These are phyloP conservation scores for Mycosphaerelloides madeirae DNA, from an alignment of 2,329 filamentous ascomycete genomes.

Conservation along the genomic window DNA sequence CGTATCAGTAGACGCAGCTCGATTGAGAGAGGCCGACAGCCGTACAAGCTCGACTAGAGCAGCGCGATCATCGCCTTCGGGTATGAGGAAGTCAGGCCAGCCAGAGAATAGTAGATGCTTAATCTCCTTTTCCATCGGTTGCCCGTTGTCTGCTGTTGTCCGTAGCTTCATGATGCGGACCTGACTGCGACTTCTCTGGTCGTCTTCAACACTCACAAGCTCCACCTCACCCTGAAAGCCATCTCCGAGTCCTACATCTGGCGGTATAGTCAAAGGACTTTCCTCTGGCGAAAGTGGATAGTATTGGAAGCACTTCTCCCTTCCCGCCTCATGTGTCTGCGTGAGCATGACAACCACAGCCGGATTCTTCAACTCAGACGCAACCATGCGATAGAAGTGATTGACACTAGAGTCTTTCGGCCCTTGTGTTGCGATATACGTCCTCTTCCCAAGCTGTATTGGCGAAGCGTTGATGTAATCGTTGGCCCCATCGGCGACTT, in stretches of 20 bases:
- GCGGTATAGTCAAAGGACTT: slow-evolving; percentile 23
- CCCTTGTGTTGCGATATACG: slow-evolving; percentile 86
- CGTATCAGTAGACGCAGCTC: slow-evolving; percentile 23
- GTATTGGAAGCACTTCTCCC: slow-evolving; percentile 85
- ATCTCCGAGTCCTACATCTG: slow-evolving; percentile 26
- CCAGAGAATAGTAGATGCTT: slow-evolving; percentile 81
- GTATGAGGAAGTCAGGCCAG: slow-evolving; percentile 89
- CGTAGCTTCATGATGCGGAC: slow-evolving; percentile 64
- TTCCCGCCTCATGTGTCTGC: slow-evolving; percentile 70
- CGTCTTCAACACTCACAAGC: slow-evolving; percentile 52
- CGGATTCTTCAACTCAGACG: slow-evolving; percentile 50
- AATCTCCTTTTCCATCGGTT: slow-evolving; percentile 56
- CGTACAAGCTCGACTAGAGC: slow-evolving; percentile 66
- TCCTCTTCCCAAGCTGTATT: slow-evolving; percentile 42
- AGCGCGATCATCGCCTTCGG: slow-evolving; percentile 61
- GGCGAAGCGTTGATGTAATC: slow-evolving; percentile 53
- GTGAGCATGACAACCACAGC: slow-evolving; percentile 94
- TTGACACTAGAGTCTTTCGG: slow-evolving; percentile 71
- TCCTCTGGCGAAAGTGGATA: slow-evolving; percentile 47
- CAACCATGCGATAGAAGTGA: slow-evolving; percentile 94
- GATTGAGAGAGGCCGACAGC: slow-evolving; percentile 57
- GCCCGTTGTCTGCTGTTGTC: slow-evolving; percentile 32
- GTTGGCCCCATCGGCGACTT: slow-evolving; percentile 62
- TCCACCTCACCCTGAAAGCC: slow-evolving; percentile 64
- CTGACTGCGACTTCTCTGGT: slow-evolving; percentile 58